Base-by-base conservation (phyloP, 495 filamentous ascomycete species). In the Poronia punctata region DNA sequence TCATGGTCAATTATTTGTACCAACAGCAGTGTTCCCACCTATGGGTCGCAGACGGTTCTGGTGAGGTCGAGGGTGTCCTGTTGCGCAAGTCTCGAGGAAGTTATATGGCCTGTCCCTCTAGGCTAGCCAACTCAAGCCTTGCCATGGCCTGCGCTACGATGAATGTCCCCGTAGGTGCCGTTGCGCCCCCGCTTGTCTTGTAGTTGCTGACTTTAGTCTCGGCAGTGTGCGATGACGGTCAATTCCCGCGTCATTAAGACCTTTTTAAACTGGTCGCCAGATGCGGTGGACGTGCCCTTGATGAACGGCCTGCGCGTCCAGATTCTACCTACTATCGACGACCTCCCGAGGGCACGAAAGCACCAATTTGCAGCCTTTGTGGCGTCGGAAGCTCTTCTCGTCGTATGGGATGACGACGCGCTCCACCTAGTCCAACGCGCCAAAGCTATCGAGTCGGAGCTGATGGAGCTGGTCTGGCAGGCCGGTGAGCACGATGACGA, bases 1-100 rank as follows among this genome's bases (percentile, higher is more conserved):
- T 88, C 40, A 88, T 88, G 83, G 83, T 82, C 27, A 87, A 83
- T 53, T 86, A 82, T 49, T 67, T 88, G 17, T 84, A 83, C 60
- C 84, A 88, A 52, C 83, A 87, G 54, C 82, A 85, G 59, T 82
- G 77, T 37, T 68, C 72, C 10, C 69, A 76, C 39, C 63, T 86
- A 23, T 88, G 84, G 84, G 75, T 85, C 8, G 75, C 73, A 22
- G 78, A 84, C 46, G 73, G 71, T 18, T 76, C 67, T 34, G 78
- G 75, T 2, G 72, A 80, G 48, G 59, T 78, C 15, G 83, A 88
- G 54, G 84, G 84, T 45, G 80, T 86, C 11, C 57, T 88, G 15
- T 52, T 88, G 12, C 72, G 82, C 44, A 86, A 84, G 51, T 58
- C 65, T 21, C 77, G 68, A 47, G 76, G 75, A 20, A 63, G 73